Base-by-base conservation (phyloP, 805 yeast genomes). In the Kuraishia hungarica region DNA sequence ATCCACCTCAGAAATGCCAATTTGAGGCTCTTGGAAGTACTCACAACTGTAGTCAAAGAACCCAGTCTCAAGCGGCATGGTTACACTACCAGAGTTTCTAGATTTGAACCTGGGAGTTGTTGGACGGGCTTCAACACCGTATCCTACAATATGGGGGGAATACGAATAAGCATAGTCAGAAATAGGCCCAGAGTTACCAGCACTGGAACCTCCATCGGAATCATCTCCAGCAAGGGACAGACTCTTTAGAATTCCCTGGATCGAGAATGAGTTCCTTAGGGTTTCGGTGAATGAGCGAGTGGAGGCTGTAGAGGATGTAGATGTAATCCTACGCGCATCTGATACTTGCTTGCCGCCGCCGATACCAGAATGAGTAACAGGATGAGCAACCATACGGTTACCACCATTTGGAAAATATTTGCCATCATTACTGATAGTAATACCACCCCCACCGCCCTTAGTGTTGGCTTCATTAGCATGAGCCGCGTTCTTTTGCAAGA, bases 1-100 rank as follows among this genome's bases (percentile, higher is more conserved):
- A 62, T 93, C 97, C 19, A 83, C 71, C 61, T 93, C 97, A 54
- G 81, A 79, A 56, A 82, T 84, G 11, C 89, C 83, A 86, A 92
- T 86, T 65, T 93, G 98, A 0, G 99, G 97, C 65, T 92, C 98
- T 64, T 92, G 96, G 72, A 93, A 94, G 64, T 91, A 92, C 67
- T 94, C 99, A 57, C 89, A 81, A 61, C 87, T 81, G 67, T 86
- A 88, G 53, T 85, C 88, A 58, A 87, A 79, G 62, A 88, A 86
- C 6, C 81, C 80, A 10, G 89, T 84, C 3, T 74, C 74, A 11
- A 81, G 66, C 0, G 89, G 87, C 2, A 86, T 62, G 4, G 70
- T 71, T 1, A 83, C 81, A n/a, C 67, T 61, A 8, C 67, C 68
- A 51, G 60, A 54, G 21, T 60, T 61, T n/a, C 59, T 55, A n/a